These are phyloP conservation scores for Mortierella sp. DNA, from an alignment of 371 early-diverging fungal species.

Conservation along the genomic window DNA sequence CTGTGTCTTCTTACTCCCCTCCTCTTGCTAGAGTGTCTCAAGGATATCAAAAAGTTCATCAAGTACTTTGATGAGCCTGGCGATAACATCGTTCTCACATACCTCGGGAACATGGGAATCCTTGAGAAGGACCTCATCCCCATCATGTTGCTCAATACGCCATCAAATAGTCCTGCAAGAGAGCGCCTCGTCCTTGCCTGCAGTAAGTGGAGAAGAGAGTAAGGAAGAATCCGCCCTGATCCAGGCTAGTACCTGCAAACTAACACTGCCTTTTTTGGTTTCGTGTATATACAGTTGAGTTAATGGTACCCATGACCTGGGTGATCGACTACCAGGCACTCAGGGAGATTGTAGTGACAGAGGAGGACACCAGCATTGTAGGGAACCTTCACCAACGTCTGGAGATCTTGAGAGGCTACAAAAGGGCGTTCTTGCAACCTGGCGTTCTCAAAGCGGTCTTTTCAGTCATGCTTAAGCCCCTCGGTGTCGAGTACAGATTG, in stretches of 20 bases:
- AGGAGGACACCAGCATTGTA: conserved; percentile 39
- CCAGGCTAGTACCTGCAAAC: too few species aligned
- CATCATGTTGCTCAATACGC: conserved; percentile 70
- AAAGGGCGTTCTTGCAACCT: conserved; percentile 70
- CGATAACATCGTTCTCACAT: conserved; percentile 69
- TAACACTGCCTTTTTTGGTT: neutral
- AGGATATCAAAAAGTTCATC: conserved; percentile 82
- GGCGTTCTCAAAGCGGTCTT: conserved; percentile 64
- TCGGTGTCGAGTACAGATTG: conserved; percentile 65
- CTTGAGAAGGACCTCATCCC: conserved; percentile 84
- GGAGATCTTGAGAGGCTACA: conserved; percentile 72
- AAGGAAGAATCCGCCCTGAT: neutral
- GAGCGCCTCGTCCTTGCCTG: conserved; percentile 69
- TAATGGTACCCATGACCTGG: conserved; percentile 85
- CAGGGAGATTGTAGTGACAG: conserved; percentile 31
- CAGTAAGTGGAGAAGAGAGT: conserved; percentile 48
- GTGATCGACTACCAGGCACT: conserved; percentile 56
- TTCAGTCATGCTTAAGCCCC: conserved; percentile 59
- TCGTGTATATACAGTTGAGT: conserved; percentile 61
- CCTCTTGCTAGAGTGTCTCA: conserved; percentile 63
- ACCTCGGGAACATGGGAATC: conserved; percentile 78
- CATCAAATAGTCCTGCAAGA: conserved; percentile 41
- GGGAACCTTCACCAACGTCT: conserved; percentile 63
- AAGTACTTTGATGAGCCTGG: conserved; percentile 74
- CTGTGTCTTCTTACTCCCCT: neutral